Conservation (phyloP, 1,284 basidiomycete species). For the Marasmius fiardii region DNA sequence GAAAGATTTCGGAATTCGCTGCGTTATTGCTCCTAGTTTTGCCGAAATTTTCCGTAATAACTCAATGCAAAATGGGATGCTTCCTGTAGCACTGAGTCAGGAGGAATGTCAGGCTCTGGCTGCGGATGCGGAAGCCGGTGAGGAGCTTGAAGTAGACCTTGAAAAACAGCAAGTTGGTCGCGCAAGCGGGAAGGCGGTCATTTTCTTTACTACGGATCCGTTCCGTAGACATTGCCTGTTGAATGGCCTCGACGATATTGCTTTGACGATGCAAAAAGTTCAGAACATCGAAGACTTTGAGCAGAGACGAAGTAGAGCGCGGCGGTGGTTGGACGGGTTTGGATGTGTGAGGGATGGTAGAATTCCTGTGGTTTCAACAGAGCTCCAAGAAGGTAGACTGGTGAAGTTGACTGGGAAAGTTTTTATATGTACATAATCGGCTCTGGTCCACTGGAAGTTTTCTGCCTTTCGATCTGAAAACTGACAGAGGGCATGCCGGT, state of each 20-base stretch:
- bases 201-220: slow-evolving; percentile 78
- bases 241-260: slow-evolving; percentile 94
- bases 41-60: slow-evolving; percentile 94
- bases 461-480: too few relatives aligned
- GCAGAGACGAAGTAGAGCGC: slow-evolving; percentile 64
- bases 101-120: slow-evolving; percentile 76
- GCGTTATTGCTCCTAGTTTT: slow-evolving; percentile 91
- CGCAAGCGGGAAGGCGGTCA: slow-evolving; percentile 66
- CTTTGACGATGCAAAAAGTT: slow-evolving; percentile 81
- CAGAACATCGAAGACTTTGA: slow-evolving; percentile 76
- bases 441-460: too few relatives aligned
- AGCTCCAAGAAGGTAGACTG: slow-evolving; percentile 71
- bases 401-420: slow-evolving; percentile 49
- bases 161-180: slow-evolving; percentile 85
- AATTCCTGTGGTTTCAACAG: slow-evolving; percentile 52
- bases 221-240: slow-evolving; percentile 91
- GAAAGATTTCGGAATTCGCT: slow-evolving; percentile 93
- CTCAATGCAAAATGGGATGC: slow-evolving; percentile 96
- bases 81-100: slow-evolving; percentile 79
- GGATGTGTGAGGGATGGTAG: slow-evolving; percentile 73
- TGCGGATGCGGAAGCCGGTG: slow-evolving; percentile 76
- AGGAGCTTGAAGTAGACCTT: slow-evolving; percentile 87
- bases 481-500: too few relatives aligned
- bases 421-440: too few relatives aligned
- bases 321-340: slow-evolving; percentile 95